Evolutionary conservation across 176 grass and related monocot genomes (phyloP).

Genomic region (Triticum urartu): DNA sequence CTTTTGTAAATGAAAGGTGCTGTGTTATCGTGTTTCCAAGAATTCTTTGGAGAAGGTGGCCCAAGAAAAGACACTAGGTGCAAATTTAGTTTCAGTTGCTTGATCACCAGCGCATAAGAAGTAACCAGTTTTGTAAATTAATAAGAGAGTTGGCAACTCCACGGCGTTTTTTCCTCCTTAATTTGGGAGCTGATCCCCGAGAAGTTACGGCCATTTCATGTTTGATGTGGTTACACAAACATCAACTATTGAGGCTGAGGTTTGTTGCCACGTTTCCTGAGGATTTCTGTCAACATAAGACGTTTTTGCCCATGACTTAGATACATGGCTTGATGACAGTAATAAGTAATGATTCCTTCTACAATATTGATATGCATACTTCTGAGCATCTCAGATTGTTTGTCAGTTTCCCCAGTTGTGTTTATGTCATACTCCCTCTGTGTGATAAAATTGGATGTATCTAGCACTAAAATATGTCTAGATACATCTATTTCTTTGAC

Average conservation of each 20-base stretch:
- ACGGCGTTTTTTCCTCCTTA: neutral
- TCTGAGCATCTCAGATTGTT: neutral
- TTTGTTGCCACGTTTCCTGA: slow-evolving; percentile 4
- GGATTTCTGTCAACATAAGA: slow-evolving; percentile 11
- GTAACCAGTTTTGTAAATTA: slow-evolving; percentile 46
- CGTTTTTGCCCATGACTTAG: neutral
- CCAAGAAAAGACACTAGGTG: slow-evolving; percentile 17
- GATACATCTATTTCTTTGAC: too few relatives aligned
- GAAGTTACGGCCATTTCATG: slow-evolving; percentile 8
- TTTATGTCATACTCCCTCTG: too few relatives aligned
- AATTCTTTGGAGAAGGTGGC: slow-evolving; percentile 27
- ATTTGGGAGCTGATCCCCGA: neutral
- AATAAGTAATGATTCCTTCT: slow-evolving; percentile 17
- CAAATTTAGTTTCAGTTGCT: slow-evolving; percentile 9
- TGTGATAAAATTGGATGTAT: too few relatives aligned
- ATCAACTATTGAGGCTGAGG: neutral
- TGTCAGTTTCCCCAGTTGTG: neutral
- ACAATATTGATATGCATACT: neutral
- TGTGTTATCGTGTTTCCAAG: slow-evolving; percentile 22
- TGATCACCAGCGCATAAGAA: slow-evolving; percentile 30
- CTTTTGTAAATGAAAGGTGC: slow-evolving; percentile 55
- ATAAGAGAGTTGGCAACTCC: slow-evolving; percentile 32
- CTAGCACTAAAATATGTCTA: too few relatives aligned
- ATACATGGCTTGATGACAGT: neutral
- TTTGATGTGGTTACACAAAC: slow-evolving; percentile 7